A percentile compares a stretch with the other conserved stretches of the same genome.
Conservation (phyloP, 139 green algal species). For the Picochlorum sp. region DNA sequence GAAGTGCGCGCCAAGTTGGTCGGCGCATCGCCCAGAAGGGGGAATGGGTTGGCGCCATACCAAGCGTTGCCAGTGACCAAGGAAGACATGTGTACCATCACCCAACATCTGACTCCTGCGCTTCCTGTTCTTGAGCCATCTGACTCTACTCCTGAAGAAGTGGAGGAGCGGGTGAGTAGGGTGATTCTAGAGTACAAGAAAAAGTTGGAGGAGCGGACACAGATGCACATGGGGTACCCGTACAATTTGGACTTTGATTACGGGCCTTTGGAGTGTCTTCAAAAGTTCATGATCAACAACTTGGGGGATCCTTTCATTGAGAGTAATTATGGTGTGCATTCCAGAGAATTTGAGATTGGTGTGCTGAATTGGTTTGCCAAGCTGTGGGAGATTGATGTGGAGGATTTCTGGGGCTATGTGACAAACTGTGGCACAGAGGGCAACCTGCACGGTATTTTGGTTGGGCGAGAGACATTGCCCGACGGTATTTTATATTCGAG, state of each 20-base stretch:
- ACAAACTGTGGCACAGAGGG: slow-evolving; percentile 98
- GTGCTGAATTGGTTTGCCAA: slow-evolving; percentile 96
- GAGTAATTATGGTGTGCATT: slow-evolving; percentile 94
- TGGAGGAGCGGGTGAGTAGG: slow-evolving; percentile 42
- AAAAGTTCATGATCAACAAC: slow-evolving; percentile 96
- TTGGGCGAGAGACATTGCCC: slow-evolving; percentile 79
- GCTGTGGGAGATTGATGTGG: slow-evolving; percentile 87
- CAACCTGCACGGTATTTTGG: slow-evolving; percentile 94
- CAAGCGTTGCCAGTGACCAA: slow-evolving; percentile 68
- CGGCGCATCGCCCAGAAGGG: neutral
- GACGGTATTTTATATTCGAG: slow-evolving; percentile 86
- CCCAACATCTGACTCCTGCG: slow-evolving; percentile 49
- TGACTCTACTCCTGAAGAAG: slow-evolving; percentile 44
- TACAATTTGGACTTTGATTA: slow-evolving; percentile 99
- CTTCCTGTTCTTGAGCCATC: slow-evolving; percentile 52
- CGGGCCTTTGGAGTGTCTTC: slow-evolving; percentile 70
- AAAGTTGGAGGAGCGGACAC: slow-evolving; percentile 67
- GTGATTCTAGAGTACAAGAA: slow-evolving; percentile 73
- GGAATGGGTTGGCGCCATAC: slow-evolving; percentile 52
- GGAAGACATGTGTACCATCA: slow-evolving; percentile 35
- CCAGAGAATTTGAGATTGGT: slow-evolving; percentile 79
- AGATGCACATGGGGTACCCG: slow-evolving; percentile 89
- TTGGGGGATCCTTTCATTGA: slow-evolving; percentile 95
- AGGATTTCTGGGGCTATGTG: slow-evolving; percentile 97
- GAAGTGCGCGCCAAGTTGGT: neutral